Evolutionary conservation across 345 rosid genomes (phyloP).

Genomic region (Eucalyptus curtisii): DNA sequence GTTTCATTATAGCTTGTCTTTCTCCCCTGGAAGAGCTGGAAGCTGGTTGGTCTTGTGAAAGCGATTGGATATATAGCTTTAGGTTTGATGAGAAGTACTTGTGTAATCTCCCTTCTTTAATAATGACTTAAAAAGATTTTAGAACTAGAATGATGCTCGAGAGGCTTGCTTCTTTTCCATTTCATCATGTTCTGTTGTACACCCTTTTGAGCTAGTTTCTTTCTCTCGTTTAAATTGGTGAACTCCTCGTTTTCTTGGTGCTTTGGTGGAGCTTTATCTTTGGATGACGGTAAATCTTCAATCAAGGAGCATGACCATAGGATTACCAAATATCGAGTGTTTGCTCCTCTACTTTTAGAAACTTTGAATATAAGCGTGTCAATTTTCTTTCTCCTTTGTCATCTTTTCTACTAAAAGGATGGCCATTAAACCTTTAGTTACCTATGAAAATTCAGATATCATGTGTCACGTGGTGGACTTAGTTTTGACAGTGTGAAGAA

Average conservation of each 20-base stretch:
- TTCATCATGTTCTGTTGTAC: background rate
- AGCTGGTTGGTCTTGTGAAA: background rate
- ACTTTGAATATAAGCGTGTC: background rate
- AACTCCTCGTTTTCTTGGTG: background rate
- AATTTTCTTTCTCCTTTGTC: background rate
- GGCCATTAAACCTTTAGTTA: background rate
- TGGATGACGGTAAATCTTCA: background rate
- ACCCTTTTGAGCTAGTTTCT: background rate
- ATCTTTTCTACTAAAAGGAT: background rate
- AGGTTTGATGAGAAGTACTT: background rate
- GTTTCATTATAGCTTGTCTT: background rate
- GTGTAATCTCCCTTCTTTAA: background rate
- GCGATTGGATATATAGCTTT: background rate
- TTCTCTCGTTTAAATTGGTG: background rate
- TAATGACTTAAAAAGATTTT: background rate
- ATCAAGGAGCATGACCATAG: background rate
- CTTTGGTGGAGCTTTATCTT: background rate
- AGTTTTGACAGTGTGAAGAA: background rate
- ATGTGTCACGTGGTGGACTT: background rate
- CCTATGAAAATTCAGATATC: background rate
- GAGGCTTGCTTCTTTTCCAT: background rate
- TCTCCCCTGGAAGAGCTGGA: background rate
- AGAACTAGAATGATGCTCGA: background rate
- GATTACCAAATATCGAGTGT: background rate
- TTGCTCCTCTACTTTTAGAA: background rate